Evolutionary conservation across 768 basidiomycete genomes (phyloP).

Genomic region (Boletus vinaceobasis): DNA sequence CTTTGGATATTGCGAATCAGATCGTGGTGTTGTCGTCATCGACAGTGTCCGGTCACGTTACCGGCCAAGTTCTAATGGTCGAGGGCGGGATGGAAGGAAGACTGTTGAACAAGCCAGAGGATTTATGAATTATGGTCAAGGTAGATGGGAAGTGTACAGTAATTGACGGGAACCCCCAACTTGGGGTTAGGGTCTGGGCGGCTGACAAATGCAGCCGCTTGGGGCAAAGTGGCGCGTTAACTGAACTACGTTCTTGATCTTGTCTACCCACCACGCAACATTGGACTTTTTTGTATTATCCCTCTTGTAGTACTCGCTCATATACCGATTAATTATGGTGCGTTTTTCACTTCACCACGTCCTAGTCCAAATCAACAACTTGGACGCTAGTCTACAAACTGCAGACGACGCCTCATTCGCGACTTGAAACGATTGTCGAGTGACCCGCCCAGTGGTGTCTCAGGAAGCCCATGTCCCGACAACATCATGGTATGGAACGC

Average conservation of each 20-base stretch:
- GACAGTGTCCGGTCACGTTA: conserved; percentile 63
- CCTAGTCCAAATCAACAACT: not conserved
- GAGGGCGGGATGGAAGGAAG: conserved; percentile 81
- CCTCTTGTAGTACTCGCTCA: not conserved
- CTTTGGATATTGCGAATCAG: conserved; percentile 63
- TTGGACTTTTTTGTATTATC: not conserved
- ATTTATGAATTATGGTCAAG: conserved; percentile 16
- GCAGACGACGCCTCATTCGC: conserved; percentile 91
- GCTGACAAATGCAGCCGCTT: conserved; percentile 21
- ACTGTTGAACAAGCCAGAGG: conserved; percentile 41
- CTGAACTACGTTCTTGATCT: conserved; percentile 3
- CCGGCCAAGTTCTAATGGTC: conserved; percentile 68
- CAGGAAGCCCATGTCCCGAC: conserved; percentile 94
- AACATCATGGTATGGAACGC: conserved; percentile 99
- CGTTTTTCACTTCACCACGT: not conserved
- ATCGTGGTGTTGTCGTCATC: conserved; percentile 59
- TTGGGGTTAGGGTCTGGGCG: conserved; percentile 21
- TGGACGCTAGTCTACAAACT: conserved; percentile 76
- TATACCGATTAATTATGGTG: conserved; percentile 17
- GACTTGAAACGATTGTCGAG: conserved; percentile 96
- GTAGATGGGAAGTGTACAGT: too few species aligned
- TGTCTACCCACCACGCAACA: not conserved
- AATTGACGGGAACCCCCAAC: not conserved
- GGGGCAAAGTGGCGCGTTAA: not conserved
- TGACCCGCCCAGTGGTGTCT: conserved; percentile 95